Percentiles rank a stretch among this genome's conserved stretches.
phyloP scores from a whole-genome alignment of 768 basidiomycete species.

The Leccinum sublutescens region DNA sequence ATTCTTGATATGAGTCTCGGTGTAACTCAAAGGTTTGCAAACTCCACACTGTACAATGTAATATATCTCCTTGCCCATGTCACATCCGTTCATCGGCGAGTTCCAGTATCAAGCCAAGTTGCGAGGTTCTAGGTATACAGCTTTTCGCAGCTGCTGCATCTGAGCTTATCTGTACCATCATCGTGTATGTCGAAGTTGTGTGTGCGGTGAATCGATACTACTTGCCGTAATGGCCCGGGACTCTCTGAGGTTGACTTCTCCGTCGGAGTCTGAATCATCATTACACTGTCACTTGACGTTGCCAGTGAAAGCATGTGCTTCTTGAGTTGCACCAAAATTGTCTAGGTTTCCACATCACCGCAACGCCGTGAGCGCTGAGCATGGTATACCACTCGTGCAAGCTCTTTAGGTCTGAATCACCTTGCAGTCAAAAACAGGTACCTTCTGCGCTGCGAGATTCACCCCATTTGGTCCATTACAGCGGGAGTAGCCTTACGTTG shows the following conservation, averaged over 20 bases:
- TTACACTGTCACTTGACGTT: not conserved
- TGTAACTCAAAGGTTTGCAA: too few relatives aligned
- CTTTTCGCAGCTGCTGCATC: not conserved
- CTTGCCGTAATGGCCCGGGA: not conserved
- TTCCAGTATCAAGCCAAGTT: not conserved
- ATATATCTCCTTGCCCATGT: not conserved
- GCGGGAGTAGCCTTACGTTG: constrained; percentile 33
- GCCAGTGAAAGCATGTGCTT: not conserved
- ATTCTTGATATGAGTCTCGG: too few relatives aligned
- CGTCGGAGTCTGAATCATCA: too few relatives aligned
- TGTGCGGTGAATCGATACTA: not conserved
- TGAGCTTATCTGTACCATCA: not conserved
- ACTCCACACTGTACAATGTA: too few relatives aligned
- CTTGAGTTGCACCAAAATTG: not conserved
- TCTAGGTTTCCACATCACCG: not conserved
- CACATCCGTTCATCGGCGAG: not conserved
- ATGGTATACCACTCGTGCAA: constrained; percentile 13
- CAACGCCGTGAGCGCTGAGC: not conserved
- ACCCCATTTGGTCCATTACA: constrained; percentile 28
- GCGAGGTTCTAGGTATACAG: not conserved
- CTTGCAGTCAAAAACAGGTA: constrained; percentile 7
- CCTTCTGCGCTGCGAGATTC: constrained; percentile 34
- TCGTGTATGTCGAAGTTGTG: not conserved
- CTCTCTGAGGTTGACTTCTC: too few relatives aligned
- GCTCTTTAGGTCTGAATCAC: constrained; percentile 21